Conservation (phyloP, 345 rosid species). For the Ceriops zippeliana region DNA sequence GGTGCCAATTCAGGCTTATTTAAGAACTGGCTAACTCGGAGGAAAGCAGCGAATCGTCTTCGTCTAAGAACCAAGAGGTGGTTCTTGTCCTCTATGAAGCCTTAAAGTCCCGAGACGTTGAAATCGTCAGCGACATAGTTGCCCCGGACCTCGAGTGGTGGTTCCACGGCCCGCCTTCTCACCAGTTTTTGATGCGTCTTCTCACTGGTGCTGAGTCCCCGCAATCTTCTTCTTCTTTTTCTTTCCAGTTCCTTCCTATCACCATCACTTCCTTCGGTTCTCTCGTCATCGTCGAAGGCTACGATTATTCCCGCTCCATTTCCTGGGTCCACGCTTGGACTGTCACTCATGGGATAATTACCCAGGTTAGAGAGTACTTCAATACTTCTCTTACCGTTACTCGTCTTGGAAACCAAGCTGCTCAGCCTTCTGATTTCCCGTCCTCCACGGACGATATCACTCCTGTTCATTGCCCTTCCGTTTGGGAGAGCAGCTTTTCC, state of each 20-base stretch:
- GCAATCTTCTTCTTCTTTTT: conserved; percentile 9
- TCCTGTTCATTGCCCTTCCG: conserved; percentile 51
- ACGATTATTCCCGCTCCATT: conserved; percentile 46
- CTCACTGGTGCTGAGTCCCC: conserved; percentile 57
- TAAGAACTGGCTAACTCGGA: conserved; percentile 80
- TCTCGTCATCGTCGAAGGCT: conserved; percentile 79
- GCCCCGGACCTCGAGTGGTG: conserved; percentile 94
- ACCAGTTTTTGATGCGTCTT: conserved; percentile 96
- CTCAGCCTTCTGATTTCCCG: conserved; percentile 15
- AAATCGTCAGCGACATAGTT: conserved; percentile 62
- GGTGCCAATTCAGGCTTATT: not conserved
- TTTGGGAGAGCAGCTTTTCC: conserved; percentile 89
- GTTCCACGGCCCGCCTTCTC: conserved; percentile 99
- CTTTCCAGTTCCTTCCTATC: conserved; percentile 51
- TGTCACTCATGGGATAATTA: conserved; percentile 80
- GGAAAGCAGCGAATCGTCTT: conserved; percentile 23
- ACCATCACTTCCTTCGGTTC: conserved; percentile 55
- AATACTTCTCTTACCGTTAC: conserved; percentile 93
- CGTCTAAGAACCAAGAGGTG: conserved; percentile 56
- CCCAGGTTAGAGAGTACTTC: conserved; percentile 89
- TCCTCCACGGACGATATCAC: conserved; percentile 36
- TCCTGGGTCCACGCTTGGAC: conserved; percentile 99
- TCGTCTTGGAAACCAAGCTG: conserved; percentile 41
- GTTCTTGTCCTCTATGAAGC: conserved; percentile 87
- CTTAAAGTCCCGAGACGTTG: conserved; percentile 70